Conservation (phyloP, 2,329 filamentous ascomycete genomes). For the Phaeosphaeriaceae sp. region DNA sequence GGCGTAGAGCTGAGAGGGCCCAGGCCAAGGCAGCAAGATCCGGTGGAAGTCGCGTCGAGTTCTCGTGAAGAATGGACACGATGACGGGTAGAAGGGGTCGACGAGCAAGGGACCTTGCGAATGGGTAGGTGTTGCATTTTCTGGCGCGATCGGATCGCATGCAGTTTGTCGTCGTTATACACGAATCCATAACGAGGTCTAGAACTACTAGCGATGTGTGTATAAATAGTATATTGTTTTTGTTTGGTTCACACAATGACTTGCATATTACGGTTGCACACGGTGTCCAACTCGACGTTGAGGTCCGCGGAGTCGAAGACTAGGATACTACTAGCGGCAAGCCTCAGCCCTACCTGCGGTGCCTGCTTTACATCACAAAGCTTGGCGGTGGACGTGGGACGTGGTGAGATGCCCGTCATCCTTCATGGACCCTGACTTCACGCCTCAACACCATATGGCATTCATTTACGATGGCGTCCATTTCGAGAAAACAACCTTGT, state of each 20-base stretch:
- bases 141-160: conserved; percentile 11
- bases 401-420: background rate
- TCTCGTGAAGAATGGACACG: conserved; percentile 37
- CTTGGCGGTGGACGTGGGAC: conserved; percentile 21
- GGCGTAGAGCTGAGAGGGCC: conserved; percentile 49
- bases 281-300: conserved; percentile 6
- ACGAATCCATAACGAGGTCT: conserved; percentile 1
- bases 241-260: background rate
- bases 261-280: background rate
- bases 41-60: conserved; percentile 51
- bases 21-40: conserved; percentile 46
- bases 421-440: background rate
- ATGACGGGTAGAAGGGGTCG: conserved; percentile 1
- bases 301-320: conserved; percentile 17
- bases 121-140: conserved; percentile 15
- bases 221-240: conserved; percentile 9
- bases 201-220: background rate
- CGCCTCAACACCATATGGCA: conserved; percentile 17
- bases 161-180: conserved; percentile 7
- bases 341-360: conserved; percentile 12
- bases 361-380: conserved; percentile 11
- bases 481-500: background rate
- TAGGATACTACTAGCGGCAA: conserved; percentile 13
- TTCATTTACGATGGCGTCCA: background rate
- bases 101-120: background rate